Base-by-base conservation (phyloP, 768 basidiomycete species). In the Obba rivulosa region DNA sequence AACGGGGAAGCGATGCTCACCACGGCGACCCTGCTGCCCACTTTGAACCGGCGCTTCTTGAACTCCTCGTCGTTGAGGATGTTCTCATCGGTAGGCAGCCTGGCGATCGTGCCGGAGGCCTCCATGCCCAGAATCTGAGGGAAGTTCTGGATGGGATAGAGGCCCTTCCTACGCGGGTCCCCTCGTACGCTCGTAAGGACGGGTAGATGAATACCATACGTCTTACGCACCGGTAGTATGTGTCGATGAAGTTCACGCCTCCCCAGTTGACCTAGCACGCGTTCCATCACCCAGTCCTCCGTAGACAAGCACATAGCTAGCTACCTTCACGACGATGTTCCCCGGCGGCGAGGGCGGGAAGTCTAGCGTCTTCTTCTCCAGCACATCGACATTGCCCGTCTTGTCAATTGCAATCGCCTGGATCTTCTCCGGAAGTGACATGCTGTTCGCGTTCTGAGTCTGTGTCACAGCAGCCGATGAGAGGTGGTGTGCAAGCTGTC, bases 171-270 rank as follows among this genome's bases (percentile, higher is more conserved):
- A 24, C 2, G 36, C 28, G 28, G 7, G 7, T 31, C 28, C 13
- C 28, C 28, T 31, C 5, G 28, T 22, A 16, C 10, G 11, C 21
- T 13, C 2, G 39, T 34, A 28, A 23, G 24, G 34, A 43, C 20
- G 37, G 37, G 17, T 24, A 3, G 2, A n/a, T 4, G 22, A 9
- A 16, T 43, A 5, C 13, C 10, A 34, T 20, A n/a, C 25, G 14
- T 16, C n/a, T 11, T 56, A 48, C 34, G 64, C 67, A 84, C 79
- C 92, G 75, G 61, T 77, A 81, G 64, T 96, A 94, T 38, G 80
- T 82, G 62, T 89, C 87, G 61, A 87, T 91, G 63, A 87, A 96
- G 70, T 96, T 96, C 57, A 95, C 77, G 7, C 89, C 90, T 8
- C 75, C 69, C 56, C 31, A 48, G 16, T 13, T 13, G 4, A 53